Base-by-base conservation (phyloP, 192 early-diverging fungal genomes). In the Gonapodya prolifera region DNA sequence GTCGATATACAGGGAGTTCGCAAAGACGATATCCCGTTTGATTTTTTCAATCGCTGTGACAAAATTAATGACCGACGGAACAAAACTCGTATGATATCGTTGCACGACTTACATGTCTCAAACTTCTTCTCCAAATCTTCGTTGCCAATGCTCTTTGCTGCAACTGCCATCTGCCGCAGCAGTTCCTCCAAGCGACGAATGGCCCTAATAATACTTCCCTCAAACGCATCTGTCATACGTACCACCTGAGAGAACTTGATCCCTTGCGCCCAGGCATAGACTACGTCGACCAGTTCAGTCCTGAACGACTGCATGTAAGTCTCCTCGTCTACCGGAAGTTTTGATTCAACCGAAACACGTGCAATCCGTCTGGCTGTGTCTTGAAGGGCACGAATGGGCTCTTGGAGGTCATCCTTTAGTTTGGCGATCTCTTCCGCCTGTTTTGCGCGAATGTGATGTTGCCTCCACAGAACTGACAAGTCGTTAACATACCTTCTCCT, bases 11-110 rank as follows among this genome's bases (percentile, higher is more conserved):
- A 99, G 87, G 69, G 94, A 95, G 23, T 90, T 91, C 23, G 97
- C 95, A 87, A 98, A 99, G 34, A 99, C 92, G 85, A 99, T 98
- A 78, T 98, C 96, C 79, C 96, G 88, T 85, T 96, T 95, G 83
- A 99, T 94, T 84, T 92, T 93, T 78, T 87, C 88, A 78, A 95
- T 95, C 70, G 83, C 87, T 87, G 77, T 28, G 34, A 28, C 35
- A 34, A 82, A 16, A 31, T 76, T 74, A 77, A 30, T 70, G 28
- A 30, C 35, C 45, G 33, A 70, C 30, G 70, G 23, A 1, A 30
- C 35, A 35, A 29, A 18, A 34, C 61, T n/a, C 69, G 16, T 36
- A 34, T 70, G 0, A 1, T 31, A 36, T 76, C 23, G n/a, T 32
- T 36, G 1, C 8, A 2, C 0, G 69, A 35, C 70, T n/a, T 78